Evolutionary conservation across 176 grass and related monocot genomes (phyloP).

Genomic region (Carex myosuroides): DNA sequence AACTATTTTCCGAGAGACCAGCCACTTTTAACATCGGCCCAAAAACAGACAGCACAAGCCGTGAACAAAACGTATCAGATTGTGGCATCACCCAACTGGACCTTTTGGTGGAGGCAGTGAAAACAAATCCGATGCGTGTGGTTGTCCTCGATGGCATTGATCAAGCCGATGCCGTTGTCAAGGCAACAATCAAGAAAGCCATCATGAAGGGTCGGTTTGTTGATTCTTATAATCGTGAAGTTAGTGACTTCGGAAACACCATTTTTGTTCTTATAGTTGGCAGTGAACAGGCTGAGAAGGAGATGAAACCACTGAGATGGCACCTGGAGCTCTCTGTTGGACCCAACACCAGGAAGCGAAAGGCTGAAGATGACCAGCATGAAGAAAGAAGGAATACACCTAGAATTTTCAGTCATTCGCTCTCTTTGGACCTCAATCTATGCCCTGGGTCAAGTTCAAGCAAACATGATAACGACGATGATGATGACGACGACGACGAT

Average conservation of each 20-base stretch:
- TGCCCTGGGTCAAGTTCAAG: background rate
- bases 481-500: slow-evolving; percentile 7
- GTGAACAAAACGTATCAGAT: slow-evolving; percentile 23
- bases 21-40: slow-evolving; percentile 30
- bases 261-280: slow-evolving; percentile 47
- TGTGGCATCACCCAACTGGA: slow-evolving; percentile 49
- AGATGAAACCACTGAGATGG: slow-evolving; percentile 19
- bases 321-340: slow-evolving; percentile 37
- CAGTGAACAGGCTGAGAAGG: background rate
- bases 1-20: slow-evolving; percentile 30
- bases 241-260: slow-evolving; percentile 33
- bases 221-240: slow-evolving; percentile 56
- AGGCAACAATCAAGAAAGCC: slow-evolving; percentile 31
- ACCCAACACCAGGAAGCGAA: slow-evolving; percentile 25
- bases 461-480: slow-evolving; percentile 14
- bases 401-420: slow-evolving; percentile 5
- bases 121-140: slow-evolving; percentile 45
- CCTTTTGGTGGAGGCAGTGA: slow-evolving; percentile 39
- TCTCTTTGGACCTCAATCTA: slow-evolving; percentile 72
- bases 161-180: slow-evolving; percentile 33
- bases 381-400: slow-evolving; percentile 24
- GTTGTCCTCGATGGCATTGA: slow-evolving; percentile 73
- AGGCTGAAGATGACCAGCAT: slow-evolving; percentile 7
- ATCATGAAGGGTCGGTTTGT: slow-evolving; percentile 47
- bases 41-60: background rate